Percentiles rank a stretch among this genome's conserved stretches.
phyloP scores from a whole-genome alignment of 1,284 basidiomycete species.

The Tremellales sp. region DNA sequence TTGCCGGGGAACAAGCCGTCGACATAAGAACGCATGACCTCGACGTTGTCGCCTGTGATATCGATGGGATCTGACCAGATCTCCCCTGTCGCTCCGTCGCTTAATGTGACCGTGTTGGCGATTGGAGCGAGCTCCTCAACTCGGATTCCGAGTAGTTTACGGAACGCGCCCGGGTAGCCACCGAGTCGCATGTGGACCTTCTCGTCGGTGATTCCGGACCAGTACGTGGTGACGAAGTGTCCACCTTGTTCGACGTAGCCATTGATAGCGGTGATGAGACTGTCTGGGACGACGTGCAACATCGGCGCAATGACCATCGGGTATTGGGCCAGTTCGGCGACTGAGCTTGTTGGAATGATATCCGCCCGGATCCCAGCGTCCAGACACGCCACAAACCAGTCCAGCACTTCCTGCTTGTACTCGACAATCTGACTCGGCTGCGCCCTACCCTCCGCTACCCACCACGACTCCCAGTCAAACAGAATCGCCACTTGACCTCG shows the following conservation, averaged over 20 bases:
- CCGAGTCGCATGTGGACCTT: slow-evolving; percentile 10
- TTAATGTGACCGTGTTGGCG: slow-evolving; percentile 3
- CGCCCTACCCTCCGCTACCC: slow-evolving; percentile 7
- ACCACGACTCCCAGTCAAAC: slow-evolving; percentile 12
- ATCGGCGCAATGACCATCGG: slow-evolving; percentile 8
- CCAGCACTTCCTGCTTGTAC: slow-evolving; percentile 11
- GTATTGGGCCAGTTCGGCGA: slow-evolving; percentile 3
- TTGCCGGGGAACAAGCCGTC: slow-evolving; percentile 2
- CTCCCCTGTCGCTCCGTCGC: slow-evolving; percentile 6
- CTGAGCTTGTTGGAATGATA: not conserved
- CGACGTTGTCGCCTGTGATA: slow-evolving; percentile 4
- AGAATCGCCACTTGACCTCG: slow-evolving; percentile 10
- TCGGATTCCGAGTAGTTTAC: slow-evolving; percentile 10
- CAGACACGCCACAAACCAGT: slow-evolving; percentile 9
- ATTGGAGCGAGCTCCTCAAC: slow-evolving; percentile 14
- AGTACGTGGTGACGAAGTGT: slow-evolving; percentile 14
- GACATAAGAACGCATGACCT: slow-evolving; percentile 2
- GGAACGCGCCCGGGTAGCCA: slow-evolving; percentile 11
- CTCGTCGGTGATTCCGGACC: slow-evolving; percentile 11
- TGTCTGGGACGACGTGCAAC: slow-evolving; percentile 7
- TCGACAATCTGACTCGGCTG: slow-evolving; percentile 7
- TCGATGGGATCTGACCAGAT: slow-evolving; percentile 12
- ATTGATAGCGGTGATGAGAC: not conserved
- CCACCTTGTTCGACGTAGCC: slow-evolving; percentile 10
- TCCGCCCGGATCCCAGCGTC: slow-evolving; percentile 11